Evolutionary conservation across 139 green algal genomes (phyloP), one percentile per base, ranked within the genome.

Genomic region (Chlamydomonas asymmetrica): DNA sequence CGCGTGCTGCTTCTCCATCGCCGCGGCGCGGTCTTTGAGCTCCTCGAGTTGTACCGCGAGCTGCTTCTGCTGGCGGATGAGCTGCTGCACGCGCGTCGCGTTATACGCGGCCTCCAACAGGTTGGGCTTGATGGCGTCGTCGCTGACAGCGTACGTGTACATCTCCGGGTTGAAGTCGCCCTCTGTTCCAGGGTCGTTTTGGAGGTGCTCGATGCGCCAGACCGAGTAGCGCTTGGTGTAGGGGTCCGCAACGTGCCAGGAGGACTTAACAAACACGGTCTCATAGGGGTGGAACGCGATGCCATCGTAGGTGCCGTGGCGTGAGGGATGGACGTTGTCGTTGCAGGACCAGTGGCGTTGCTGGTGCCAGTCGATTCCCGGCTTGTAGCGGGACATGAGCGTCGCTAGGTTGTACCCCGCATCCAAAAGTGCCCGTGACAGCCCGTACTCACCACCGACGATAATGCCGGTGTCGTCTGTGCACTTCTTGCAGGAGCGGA

Each of bases 271-370:
- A 73, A 95, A 95, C 3, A 94, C 73, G 1, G 87, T 93, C 75
- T 95, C 91, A 63, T 89, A 94, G 6, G 91, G 91, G 70, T 95
- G 86, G 80, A 93, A 90, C 45, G 75, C 81, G 43, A 95, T 90
- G 59, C 84, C 81, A 50, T 89, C 88, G 73, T 95, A 94, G 1
- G 86, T 91, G 56, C 91, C 91, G 49, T 88, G 82, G 6, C 91
- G 82, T 7, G 74, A 88, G n/a, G 89, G 88, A 76, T 95, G 91
- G 23, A 89, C 89, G 50, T 90, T 87, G 75, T 93, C 84, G 81
- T 94, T 94, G 86, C 89, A 94, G 75, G 74, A 66, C 82, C 82
- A 87, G 65, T 87, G 73, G 6, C 57, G 60, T 16, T 27, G 63
- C 27, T 84, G 69, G 0, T 73, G 63, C 82, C 82, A 87, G 49